phyloP scores from a whole-genome alignment of 768 basidiomycete genomes.

The Neoboletus brunneissimus region DNA sequence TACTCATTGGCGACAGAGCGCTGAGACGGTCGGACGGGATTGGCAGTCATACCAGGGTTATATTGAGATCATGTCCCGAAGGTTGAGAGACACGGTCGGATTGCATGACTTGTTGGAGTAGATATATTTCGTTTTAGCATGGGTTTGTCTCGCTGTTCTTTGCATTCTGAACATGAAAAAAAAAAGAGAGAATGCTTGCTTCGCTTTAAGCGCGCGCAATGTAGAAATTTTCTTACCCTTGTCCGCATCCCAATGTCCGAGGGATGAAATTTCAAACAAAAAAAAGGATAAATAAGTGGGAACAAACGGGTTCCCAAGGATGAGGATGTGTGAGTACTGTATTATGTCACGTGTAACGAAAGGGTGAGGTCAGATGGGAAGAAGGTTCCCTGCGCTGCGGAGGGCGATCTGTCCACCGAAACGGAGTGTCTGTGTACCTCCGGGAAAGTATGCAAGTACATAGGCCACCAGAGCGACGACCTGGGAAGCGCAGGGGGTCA shows the following conservation, averaged over 20 bases:
- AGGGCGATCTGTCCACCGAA: constrained; percentile 79
- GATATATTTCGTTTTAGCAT: neutral
- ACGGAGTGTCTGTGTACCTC: constrained; percentile 75
- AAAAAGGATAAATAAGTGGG: constrained; percentile 6
- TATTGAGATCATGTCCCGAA: constrained; percentile 70
- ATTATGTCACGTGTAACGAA: neutral
- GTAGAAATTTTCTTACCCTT: too few relatives aligned
- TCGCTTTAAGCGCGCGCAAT: neutral
- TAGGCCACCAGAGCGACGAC: constrained; percentile 85
- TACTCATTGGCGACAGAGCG: constrained; percentile 30
- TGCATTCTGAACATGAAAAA: too few relatives aligned
- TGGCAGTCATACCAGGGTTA: constrained; percentile 68
- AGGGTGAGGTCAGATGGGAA: constrained; percentile 58
- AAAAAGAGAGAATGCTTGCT: too few relatives aligned
- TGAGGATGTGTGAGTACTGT: neutral
- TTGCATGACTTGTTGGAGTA: constrained; percentile 42
- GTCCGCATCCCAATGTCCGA: too few relatives aligned
- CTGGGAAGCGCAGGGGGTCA: constrained; percentile 32
- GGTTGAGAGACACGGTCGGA: constrained; percentile 64
- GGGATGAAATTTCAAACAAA: constrained; percentile 1
- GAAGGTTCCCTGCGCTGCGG: constrained; percentile 76
- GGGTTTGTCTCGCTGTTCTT: neutral
- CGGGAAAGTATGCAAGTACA: constrained; percentile 94
- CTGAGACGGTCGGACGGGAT: constrained; percentile 46
- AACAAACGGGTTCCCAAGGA: neutral